phyloP scores from a whole-genome alignment of 2,329 filamentous ascomycete species.

The Dryadomyces sulphureus region DNA sequence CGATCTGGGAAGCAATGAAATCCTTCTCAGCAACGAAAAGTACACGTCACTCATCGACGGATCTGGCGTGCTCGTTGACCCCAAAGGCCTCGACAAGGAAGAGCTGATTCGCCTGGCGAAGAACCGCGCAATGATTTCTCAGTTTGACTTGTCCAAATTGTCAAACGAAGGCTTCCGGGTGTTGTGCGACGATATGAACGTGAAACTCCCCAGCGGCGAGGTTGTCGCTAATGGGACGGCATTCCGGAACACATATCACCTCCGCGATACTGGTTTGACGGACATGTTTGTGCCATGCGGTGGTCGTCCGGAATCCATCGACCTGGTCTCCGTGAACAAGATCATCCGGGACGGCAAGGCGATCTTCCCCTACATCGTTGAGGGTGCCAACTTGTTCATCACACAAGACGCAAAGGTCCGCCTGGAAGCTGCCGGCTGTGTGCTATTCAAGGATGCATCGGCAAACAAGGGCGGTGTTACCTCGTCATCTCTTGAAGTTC shows the following conservation, averaged over 20 bases:
- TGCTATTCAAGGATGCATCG: conserved; percentile 94
- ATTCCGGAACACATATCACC: conserved; percentile 96
- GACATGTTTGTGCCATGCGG: conserved; percentile 93
- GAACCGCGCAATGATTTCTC: conserved; percentile 73
- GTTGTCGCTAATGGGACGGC: conserved; percentile 77
- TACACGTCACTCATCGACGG: conserved; percentile 95
- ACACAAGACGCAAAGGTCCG: conserved; percentile 95
- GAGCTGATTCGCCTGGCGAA: conserved; percentile 78
- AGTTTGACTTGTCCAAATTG: conserved; percentile 75
- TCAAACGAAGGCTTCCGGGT: conserved; percentile 83
- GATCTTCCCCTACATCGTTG: conserved; percentile 85
- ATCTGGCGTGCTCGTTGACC: conserved; percentile 85
- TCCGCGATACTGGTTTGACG: conserved; percentile 61
- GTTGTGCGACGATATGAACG: conserved; percentile 77
- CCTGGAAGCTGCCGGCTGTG: conserved; percentile 85
- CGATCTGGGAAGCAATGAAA: conserved; percentile 95
- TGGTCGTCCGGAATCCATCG: conserved; percentile 91
- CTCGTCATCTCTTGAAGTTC: conserved; percentile 88
- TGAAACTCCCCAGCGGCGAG: conserved; percentile 80
- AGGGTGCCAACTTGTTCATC: conserved; percentile 92
- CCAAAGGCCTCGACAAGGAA: conserved; percentile 69
- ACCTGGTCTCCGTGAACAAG: conserved; percentile 72
- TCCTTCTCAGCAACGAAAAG: conserved; percentile 87
- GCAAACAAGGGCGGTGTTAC: conserved; percentile 99
- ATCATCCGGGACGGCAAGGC: conserved; percentile 84